These are phyloP conservation scores for Aschersonia sp. DNA, from an alignment of 2,329 filamentous ascomycete genomes.

Conservation along the genomic window DNA sequence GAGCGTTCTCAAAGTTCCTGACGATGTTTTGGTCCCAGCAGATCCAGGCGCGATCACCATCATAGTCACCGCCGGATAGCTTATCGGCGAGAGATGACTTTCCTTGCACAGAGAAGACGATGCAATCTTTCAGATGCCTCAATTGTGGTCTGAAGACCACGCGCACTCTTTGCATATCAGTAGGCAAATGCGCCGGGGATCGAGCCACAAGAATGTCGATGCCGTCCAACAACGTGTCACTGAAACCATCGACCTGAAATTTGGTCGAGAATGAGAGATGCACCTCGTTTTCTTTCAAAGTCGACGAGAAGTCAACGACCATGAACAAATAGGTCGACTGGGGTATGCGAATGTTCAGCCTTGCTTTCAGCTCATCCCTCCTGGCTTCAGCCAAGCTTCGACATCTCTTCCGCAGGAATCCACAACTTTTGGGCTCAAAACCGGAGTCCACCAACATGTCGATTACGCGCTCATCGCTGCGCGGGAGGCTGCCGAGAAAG, in stretches of 20 bases:
- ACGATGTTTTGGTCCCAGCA: slow-evolving; percentile 59
- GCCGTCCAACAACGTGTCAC: slow-evolving; percentile 37
- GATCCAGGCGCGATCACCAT: slow-evolving; percentile 65
- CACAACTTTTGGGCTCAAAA: slow-evolving; percentile 35
- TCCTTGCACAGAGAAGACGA: slow-evolving; percentile 59
- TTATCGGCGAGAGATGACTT: slow-evolving; percentile 49
- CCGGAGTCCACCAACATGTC: slow-evolving; percentile 42
- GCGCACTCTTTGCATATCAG: slow-evolving; percentile 57
- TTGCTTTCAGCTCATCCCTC: slow-evolving; percentile 36
- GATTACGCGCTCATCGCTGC: slow-evolving; percentile 32
- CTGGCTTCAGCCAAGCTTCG: slow-evolving; percentile 32
- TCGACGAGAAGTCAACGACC: slow-evolving; percentile 49
- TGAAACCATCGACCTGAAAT: slow-evolving; percentile 41
- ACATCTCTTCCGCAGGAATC: slow-evolving; percentile 32
- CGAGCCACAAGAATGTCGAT: slow-evolving; percentile 52
- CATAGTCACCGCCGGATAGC: slow-evolving; percentile 68
- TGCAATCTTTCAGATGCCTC: slow-evolving; percentile 57
- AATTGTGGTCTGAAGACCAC: slow-evolving; percentile 44
- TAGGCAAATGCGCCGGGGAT: slow-evolving; percentile 52
- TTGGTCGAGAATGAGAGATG: slow-evolving; percentile 53
- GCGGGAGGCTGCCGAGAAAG: slow-evolving; percentile 36
- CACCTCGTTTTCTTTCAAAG: slow-evolving; percentile 49
- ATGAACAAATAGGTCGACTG: slow-evolving; percentile 50
- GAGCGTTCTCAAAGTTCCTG: slow-evolving; percentile 49
- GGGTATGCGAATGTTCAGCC: slow-evolving; percentile 45